These are phyloP conservation scores for Clarireedia monteithiana DNA, from an alignment of 2,329 filamentous ascomycete species.

Conservation along the genomic window DNA sequence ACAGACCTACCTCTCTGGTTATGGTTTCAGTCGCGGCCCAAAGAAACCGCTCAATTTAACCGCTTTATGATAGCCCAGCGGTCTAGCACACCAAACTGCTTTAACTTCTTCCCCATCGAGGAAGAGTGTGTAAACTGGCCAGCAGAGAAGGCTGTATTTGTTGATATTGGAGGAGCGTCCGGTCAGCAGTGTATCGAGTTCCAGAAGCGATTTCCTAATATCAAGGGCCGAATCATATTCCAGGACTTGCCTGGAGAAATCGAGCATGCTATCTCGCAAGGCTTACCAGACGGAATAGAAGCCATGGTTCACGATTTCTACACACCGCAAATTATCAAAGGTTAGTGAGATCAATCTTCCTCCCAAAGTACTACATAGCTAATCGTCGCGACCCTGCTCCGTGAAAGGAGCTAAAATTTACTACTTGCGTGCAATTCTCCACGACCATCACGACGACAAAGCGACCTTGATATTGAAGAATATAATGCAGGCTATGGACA, in stretches of 20 bases:
- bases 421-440: no score
- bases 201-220: background rate
- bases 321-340: constrained; percentile 23
- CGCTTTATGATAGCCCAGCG: constrained; percentile 8
- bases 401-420: no score
- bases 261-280: constrained; percentile 10
- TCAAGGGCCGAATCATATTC: constrained; percentile 28
- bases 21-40: constrained; percentile 5
- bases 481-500: no score
- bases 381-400: no score
- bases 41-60: constrained; percentile 5
- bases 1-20: constrained; percentile 1
- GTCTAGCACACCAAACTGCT: background rate
- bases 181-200: constrained; percentile 2
- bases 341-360: no score
- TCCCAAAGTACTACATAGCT: no score
- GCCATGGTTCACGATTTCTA: constrained; percentile 26
- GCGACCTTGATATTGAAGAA: no score
- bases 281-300: constrained; percentile 27
- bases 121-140: constrained; percentile 18
- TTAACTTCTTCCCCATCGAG: constrained; percentile 3
- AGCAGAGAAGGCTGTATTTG: constrained; percentile 14
- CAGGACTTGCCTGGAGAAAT: constrained; percentile 30
- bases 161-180: background rate
- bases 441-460: no score